phyloP scores from a whole-genome alignment of 2,329 filamentous ascomycete genomes.

The Fusarium aywerte region DNA sequence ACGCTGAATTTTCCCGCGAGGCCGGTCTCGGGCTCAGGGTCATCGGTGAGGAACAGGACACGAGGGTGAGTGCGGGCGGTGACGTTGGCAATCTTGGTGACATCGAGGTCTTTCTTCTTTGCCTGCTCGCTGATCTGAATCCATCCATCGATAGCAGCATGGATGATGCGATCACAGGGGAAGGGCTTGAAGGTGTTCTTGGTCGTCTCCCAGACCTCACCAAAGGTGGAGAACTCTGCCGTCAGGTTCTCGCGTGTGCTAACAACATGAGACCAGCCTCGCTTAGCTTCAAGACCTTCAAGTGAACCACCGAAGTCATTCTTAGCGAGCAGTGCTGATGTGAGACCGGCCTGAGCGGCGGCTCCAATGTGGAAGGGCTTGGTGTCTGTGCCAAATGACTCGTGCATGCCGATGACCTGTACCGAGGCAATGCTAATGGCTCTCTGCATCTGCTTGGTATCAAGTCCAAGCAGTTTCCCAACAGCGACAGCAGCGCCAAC shows the following conservation, averaged over 20 bases:
- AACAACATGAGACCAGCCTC: slow-evolving; percentile 1
- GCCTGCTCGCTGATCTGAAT: neutral
- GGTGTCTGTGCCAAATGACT: neutral
- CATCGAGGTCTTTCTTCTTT: neutral
- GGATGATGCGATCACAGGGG: slow-evolving; percentile 3
- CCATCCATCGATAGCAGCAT: slow-evolving; percentile 11
- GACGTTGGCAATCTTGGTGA: slow-evolving; percentile 1
- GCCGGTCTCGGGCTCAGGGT: neutral
- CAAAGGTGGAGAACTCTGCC: neutral
- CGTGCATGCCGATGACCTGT: slow-evolving; percentile 9
- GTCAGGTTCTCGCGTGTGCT: neutral
- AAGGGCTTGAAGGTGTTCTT: slow-evolving; percentile 1
- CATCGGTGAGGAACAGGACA: neutral
- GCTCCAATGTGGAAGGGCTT: slow-evolving; percentile 8
- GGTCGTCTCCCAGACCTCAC: neutral
- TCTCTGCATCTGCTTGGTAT: slow-evolving; percentile 2
- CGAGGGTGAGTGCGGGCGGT: neutral
- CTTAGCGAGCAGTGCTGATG: slow-evolving; percentile 2
- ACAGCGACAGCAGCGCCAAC: slow-evolving; percentile 3
- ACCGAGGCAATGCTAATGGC: slow-evolving; percentile 4
- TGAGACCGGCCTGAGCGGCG: slow-evolving; percentile 1
- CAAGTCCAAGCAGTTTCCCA: neutral
- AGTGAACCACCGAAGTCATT: slow-evolving; percentile 3
- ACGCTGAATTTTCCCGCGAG: slow-evolving; percentile 4
- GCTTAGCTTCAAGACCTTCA: neutral